Base-by-base conservation (phyloP, 768 basidiomycete genomes). In the Multifurca ochricompacta region DNA sequence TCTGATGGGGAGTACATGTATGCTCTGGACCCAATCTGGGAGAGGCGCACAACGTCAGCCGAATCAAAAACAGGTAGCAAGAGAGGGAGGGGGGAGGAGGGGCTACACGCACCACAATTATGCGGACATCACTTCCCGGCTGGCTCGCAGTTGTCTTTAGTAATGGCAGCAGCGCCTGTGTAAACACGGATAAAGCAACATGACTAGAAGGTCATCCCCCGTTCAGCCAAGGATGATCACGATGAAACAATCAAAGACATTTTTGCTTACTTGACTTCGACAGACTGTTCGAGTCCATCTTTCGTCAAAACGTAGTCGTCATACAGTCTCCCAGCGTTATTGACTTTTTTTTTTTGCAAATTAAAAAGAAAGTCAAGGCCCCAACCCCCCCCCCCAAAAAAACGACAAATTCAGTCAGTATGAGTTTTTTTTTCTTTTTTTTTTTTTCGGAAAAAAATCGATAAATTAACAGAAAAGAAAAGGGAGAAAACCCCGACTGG, bases 91-190 rank as follows among this genome's bases (percentile, higher is more conserved):
- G n/a, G n/a, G n/a, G n/a, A n/a, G n/a, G n/a, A n/a, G n/a, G n/a
- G n/a, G n/a, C n/a, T 19, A 13, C 8, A 16, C 41, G 25, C 30
- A 51, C 51, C 25, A 34, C 41, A 18, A 51, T 40, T 6, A 51
- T 43, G 18, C 51, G 51, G 39, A 51, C 41, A 30, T 51, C 51
- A 28, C 40, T 42, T 21, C n/a, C 40, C 18, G 51, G 31, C 40
- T 51, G 21, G n/a, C 18, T 40, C 18, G 50, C 50, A 1, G 50
- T 51, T 5, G 32, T 10, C 23, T 43, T 51, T 19, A 43, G 36
- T 7, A 51, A 11, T 4, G 40, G 37, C 16, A 51, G 30, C 19
- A 52, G 21, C 10, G 30, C 40, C 5, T 44, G 27, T 10, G 51
- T 44, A 41, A 52, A 44, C 23, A 44, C 40, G 13, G 51, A 19